A percentile compares a stretch with the other conserved stretches of the same genome.
Conservation (phyloP, 2,329 filamentous ascomycete genomes). For the Epichloe uncinata region DNA sequence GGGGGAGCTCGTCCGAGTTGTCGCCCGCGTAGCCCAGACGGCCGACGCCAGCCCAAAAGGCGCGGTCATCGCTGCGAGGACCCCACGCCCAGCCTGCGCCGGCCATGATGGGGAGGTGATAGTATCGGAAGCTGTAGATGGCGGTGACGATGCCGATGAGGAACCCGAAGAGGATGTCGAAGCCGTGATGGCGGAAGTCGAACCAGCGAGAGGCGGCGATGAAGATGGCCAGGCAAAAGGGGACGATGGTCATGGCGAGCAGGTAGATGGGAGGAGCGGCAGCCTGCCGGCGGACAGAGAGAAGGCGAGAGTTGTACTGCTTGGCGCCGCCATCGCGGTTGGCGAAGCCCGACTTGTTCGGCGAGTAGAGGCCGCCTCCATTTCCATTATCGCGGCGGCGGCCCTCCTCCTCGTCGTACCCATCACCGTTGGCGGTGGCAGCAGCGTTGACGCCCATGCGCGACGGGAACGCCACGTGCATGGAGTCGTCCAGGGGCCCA, state of each 20-base stretch:
- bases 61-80: conserved; percentile 55
- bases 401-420: conserved; percentile 24
- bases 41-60: conserved; percentile 67
- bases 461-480: conserved; percentile 61
- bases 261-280: conserved; percentile 76
- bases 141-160: conserved; percentile 59
- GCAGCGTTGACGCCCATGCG: conserved; percentile 31
- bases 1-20: conserved; percentile 18
- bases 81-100: conserved; percentile 88
- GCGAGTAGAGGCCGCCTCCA: too few relatives aligned
- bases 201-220: conserved; percentile 78
- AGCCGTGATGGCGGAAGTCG: conserved; percentile 82
- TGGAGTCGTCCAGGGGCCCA: conserved; percentile 28
- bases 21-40: conserved; percentile 41
- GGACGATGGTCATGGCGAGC: conserved; percentile 54
- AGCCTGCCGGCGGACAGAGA: conserved; percentile 48
- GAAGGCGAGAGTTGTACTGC: conserved; percentile 19
- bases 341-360: too few relatives aligned
- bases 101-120: conserved; percentile 61
- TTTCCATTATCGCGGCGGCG: conserved; percentile 6
- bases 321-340: conserved; percentile 9
- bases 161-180: conserved; percentile 81
- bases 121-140: conserved; percentile 69
- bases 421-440: conserved; percentile 2
- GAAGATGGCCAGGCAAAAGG: conserved; percentile 64